Evolutionary conservation across 2,329 filamentous ascomycete genomes (phyloP), one percentile per base, ranked within the genome.

Genomic region (Cordyceps farinosa): DNA sequence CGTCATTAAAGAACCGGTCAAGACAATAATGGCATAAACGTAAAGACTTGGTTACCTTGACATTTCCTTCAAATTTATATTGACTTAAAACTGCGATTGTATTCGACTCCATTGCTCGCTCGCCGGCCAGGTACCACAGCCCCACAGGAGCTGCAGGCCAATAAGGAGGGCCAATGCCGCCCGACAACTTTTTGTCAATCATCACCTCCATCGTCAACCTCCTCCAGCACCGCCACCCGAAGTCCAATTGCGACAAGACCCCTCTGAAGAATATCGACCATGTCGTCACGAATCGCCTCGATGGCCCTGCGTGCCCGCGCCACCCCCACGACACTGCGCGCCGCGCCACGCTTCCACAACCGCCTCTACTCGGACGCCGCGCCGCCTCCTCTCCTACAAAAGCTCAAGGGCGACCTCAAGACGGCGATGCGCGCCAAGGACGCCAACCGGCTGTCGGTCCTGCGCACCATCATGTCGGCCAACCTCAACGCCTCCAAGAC

Each of bases 401-500:
- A 81, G 74, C 77, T 87, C 69, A 85, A 84, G 70, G 75, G 73
- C 66, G 87, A 90, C 68, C 79, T 90, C 66, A 90, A 90, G 77
- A 75, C 79, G 10, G 86, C 87, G 55, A 89, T 90, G 87, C 82
- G 82, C 64, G 80, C 80, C 68, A 89, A 88, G 74, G 86, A 90
- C 71, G 76, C 80, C 32, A 78, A 84, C 32, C 86, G 88, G 2
- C 84, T 93, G 32, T 78, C 83, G 45, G 89, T 91, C 44, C 82
- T 94, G 55, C 88, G 90, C 68, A 75, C 82, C 47, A 78, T 93
- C 66, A 82, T 93, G 67, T 81, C 89, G 38, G 84, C 89, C 66
- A 86, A 89, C 65, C 87, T 88, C 69, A 93, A 92, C 75, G 87
- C 89, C 40, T 88, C 87, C 73, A 93, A 93, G 77, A 91, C 89